phyloP scores from a whole-genome alignment of 2,329 filamentous ascomycete species.

The Metarhizium robertsii region DNA sequence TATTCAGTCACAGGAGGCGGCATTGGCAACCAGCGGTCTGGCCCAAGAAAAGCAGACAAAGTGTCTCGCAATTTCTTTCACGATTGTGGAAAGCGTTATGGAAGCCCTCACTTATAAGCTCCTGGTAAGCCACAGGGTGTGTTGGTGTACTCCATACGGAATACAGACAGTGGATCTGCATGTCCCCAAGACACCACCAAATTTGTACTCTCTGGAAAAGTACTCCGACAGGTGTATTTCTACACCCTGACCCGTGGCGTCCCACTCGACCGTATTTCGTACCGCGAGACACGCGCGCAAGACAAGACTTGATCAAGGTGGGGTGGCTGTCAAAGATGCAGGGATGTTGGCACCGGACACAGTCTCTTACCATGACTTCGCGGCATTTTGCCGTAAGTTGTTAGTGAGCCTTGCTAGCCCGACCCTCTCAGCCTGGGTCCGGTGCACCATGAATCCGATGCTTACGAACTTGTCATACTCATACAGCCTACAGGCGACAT shows the following conservation, averaged over 20 bases:
- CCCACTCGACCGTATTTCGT: conserved; percentile 3
- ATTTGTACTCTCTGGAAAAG: background rate
- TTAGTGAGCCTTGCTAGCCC: too few species aligned
- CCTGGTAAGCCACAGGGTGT: background rate
- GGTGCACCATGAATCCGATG: background rate
- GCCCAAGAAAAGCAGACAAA: background rate
- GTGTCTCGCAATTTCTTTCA: background rate
- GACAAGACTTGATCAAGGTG: background rate
- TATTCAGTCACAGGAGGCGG: background rate
- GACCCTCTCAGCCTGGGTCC: too few species aligned
- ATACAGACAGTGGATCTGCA: background rate
- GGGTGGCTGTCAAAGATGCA: background rate
- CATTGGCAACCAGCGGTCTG: background rate
- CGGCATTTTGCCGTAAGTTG: too few species aligned
- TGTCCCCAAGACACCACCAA: background rate
- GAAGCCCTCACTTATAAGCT: background rate
- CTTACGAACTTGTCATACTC: background rate
- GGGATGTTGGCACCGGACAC: background rate
- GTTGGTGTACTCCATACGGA: background rate
- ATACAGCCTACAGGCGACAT: too few species aligned
- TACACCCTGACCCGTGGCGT: background rate
- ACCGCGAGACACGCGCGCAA: background rate
- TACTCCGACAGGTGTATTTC: background rate
- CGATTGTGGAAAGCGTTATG: background rate
- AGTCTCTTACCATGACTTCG: background rate